Conservation (phyloP, 1,284 basidiomycete genomes). For the Puccinia coronata region DNA sequence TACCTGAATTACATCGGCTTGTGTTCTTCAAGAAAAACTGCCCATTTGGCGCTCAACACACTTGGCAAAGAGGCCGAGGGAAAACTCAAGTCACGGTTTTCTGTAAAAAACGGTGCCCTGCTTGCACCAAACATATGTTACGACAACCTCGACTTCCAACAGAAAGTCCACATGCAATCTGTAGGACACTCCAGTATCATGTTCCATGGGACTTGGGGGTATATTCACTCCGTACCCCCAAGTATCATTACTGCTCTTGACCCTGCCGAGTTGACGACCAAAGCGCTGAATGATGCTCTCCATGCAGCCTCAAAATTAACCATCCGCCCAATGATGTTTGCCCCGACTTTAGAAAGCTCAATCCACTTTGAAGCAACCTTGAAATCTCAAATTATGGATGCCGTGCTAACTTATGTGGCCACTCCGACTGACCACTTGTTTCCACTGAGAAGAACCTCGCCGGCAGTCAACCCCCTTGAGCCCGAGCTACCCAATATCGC, state of each 20-base stretch:
- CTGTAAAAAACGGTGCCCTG: too few relatives aligned
- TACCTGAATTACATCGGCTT: slow-evolving; percentile 17
- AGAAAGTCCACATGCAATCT: too few relatives aligned
- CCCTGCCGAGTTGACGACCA: neutral
- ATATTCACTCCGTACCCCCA: neutral
- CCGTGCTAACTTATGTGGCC: neutral
- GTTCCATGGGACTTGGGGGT: slow-evolving; percentile 26
- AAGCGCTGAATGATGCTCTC: neutral
- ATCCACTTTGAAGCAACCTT: neutral
- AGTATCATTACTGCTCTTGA: neutral
- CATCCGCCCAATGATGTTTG: neutral
- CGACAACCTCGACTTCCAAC: neutral
- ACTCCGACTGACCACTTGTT: too few relatives aligned
- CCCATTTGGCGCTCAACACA: neutral
- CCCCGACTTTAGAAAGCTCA: neutral
- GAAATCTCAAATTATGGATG: neutral
- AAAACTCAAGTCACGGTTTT: too few relatives aligned
- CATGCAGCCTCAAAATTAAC: neutral
- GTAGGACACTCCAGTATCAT: neutral
- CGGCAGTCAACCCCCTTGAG: neutral
- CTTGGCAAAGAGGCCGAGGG: too few relatives aligned
- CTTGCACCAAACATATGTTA: too few relatives aligned
- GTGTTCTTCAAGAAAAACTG: neutral
- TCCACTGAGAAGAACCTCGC: neutral
- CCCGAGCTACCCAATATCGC: neutral